These are phyloP conservation scores for Phytophthora uliginosa DNA, from an alignment of 352 stramenopile genomes.

Conservation along the genomic window DNA sequence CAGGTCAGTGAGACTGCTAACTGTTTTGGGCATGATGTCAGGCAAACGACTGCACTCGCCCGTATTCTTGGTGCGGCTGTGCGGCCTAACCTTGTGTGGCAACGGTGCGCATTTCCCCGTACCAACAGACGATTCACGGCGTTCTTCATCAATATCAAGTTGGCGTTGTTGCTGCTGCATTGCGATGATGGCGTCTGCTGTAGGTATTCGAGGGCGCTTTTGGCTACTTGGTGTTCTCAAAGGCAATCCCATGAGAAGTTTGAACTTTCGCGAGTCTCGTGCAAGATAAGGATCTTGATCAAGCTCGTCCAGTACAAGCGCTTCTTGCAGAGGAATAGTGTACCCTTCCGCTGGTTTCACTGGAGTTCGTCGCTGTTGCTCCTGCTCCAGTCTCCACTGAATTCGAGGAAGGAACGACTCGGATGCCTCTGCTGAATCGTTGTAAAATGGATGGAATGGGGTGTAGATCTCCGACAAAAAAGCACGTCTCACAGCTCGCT, in stretches of 20 bases:
- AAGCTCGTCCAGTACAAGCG: constrained; percentile 53
- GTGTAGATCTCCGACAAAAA: constrained; percentile 68
- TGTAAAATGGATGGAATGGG: constrained; percentile 67
- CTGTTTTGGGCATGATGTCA: constrained; percentile 19
- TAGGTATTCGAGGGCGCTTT: constrained; percentile 47
- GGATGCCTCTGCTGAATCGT: constrained; percentile 40
- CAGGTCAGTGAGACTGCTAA: constrained; percentile 36
- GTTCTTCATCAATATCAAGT: constrained; percentile 35
- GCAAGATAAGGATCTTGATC: constrained; percentile 62
- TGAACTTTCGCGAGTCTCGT: constrained; percentile 65
- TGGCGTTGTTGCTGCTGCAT: constrained; percentile 45
- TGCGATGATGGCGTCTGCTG: constrained; percentile 47
- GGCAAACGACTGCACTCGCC: constrained; percentile 26
- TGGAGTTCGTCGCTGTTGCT: constrained; percentile 33
- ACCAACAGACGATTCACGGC: constrained; percentile 20
- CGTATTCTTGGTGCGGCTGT: constrained; percentile 15
- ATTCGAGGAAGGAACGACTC: constrained; percentile 68
- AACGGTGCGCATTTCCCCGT: constrained; percentile 13
- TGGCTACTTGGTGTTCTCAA: constrained; percentile 40
- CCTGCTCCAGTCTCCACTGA: constrained; percentile 43
- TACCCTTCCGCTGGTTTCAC: constrained; percentile 34
- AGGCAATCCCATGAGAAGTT: constrained; percentile 61
- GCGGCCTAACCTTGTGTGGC: constrained; percentile 10
- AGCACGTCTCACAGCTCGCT: constrained; percentile 31
- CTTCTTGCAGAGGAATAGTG: constrained; percentile 49